Percentiles rank a stretch among this genome's conserved stretches.
These are phyloP conservation scores for Malassezia pachydermatis DNA, from an alignment of 1,284 basidiomycete species.

Conservation along the genomic window DNA sequence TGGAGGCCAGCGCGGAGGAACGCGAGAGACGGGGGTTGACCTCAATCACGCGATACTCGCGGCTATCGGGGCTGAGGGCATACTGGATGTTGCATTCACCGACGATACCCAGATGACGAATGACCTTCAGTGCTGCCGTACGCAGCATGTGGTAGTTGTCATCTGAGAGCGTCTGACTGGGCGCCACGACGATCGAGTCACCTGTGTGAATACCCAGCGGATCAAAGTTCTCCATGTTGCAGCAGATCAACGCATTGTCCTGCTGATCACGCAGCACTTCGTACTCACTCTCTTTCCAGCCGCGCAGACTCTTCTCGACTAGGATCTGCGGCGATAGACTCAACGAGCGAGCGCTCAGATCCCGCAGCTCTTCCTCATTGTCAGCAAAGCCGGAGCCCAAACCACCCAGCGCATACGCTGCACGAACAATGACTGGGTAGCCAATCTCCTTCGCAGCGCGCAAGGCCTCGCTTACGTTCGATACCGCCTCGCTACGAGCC, in stretches of 20 bases:
- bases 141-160: conserved; percentile 96
- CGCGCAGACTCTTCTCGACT: conserved; percentile 96
- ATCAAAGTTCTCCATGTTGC: conserved; percentile 98
- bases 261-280: conserved; percentile 96
- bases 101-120: conserved; percentile 92
- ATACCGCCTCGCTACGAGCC: conserved; percentile 92
- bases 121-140: conserved; percentile 90
- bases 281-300: conserved; percentile 99
- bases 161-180: conserved; percentile 92
- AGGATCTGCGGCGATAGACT: conserved; percentile 88
- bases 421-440: conserved; percentile 95
- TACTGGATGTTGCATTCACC: conserved; percentile 99
- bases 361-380: conserved; percentile 84
- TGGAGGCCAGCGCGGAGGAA: conserved; percentile 77
- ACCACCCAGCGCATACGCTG: conserved; percentile 95
- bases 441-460: conserved; percentile 82
- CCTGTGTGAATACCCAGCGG: conserved; percentile 99
- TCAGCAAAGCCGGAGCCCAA: conserved; percentile 97
- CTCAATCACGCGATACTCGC: conserved; percentile 89
- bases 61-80: conserved; percentile 80
- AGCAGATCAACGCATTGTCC: conserved; percentile 77
- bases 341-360: conserved; percentile 82
- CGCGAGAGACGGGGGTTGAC: conserved; percentile 47
- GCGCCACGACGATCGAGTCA: conserved; percentile 99
- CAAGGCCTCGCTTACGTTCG: conserved; percentile 83